Evolutionary conservation across 2,329 filamentous ascomycete species (phyloP), one percentile per base, ranked within the genome.

Genomic region (Nothophaeocryptopus gaeumannii): DNA sequence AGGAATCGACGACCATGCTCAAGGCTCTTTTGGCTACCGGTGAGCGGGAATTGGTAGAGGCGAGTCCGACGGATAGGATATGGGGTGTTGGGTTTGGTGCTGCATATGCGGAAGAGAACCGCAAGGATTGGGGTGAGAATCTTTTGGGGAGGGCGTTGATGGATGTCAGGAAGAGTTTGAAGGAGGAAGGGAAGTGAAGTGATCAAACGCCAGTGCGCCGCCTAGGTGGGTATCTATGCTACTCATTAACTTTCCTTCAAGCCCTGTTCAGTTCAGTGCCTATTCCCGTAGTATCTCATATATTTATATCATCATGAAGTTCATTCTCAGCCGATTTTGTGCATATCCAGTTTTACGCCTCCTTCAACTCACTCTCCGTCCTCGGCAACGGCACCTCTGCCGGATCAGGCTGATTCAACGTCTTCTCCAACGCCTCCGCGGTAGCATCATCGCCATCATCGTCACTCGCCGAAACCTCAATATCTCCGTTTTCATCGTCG

Each of bases 31-130:
- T 55, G 16, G 42, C 45, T 8, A 55, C 85, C 1, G 81, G 78
- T 0, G 75, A 81, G 5, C 70, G 77, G 39, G 78, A 84, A 65
- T 61, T 88, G 15, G 80, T 86, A 2, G 83, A 74, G 64, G 70
- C 71, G 3, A 68, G 65, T 26, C 79, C 82, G 9, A 72, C 66
- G 50, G 84, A 88, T 69, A 62, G 73, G 5, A 77, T 86, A 46
- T 88, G 84, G 85, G 84, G 84, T 1, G 71, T 88, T 39, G 84
- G 85, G 5, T 85, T 80, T 58, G 69, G 61, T 2, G 78, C 74
- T 7, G 70, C 67, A 13, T 69, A 76, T 59, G 83, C 82, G 2
- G 72, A 69, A 47, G 54, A 20, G 1, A 50, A 54, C 31, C 41
- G 51, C 16, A 20, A 47, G 10, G 10, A 65, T 2, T 88, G 84